Conservation (phyloP, 1,284 basidiomycete species). For the Moesziomyces sp. region DNA sequence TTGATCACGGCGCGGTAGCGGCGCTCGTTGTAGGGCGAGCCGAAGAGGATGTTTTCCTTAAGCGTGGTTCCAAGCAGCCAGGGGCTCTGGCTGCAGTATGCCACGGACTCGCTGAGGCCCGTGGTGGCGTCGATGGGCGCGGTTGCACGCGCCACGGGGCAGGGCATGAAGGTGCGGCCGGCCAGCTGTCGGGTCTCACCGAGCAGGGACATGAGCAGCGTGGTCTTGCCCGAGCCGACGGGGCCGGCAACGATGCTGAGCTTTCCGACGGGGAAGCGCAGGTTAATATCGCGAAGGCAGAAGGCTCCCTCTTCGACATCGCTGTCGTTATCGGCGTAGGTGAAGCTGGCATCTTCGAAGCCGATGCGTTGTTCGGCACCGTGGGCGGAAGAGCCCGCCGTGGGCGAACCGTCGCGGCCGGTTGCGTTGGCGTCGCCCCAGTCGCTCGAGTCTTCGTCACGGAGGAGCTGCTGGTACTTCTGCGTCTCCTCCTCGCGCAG, state of each 20-base stretch:
- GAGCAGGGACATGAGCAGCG: conserved; percentile 73
- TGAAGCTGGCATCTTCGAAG: conserved; percentile 71
- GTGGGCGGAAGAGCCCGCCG: conserved; percentile 2
- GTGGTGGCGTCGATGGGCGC: conserved; percentile 69
- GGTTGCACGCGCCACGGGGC: conserved; percentile 68
- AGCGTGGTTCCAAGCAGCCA: conserved; percentile 94
- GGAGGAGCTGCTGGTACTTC: conserved; percentile 71
- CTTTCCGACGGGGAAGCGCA: conserved; percentile 73
- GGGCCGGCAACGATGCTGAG: conserved; percentile 77
- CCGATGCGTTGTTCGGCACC: conserved; percentile 67
- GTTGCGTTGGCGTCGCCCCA: conserved; percentile 56
- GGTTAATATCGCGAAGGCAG: conserved; percentile 71
- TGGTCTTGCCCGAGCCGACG: conserved; percentile 71
- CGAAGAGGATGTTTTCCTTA: conserved; percentile 93
- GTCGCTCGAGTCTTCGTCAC: conserved; percentile 56
- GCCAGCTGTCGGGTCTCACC: conserved; percentile 72
- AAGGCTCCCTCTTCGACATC: conserved; percentile 65
- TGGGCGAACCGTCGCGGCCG: conserved; percentile 4
- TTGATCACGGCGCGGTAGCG: conserved; percentile 82
- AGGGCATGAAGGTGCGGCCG: conserved; percentile 72
- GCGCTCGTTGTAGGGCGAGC: conserved; percentile 80
- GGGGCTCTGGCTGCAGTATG: conserved; percentile 92
- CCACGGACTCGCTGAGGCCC: conserved; percentile 79
- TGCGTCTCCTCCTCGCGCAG: conserved; percentile 72
- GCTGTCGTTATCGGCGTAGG: conserved; percentile 61